A percentile compares a stretch with the other conserved stretches of the same genome.
Conservation (phyloP, 2,329 filamentous ascomycete genomes). For the Ascochyta pisi region DNA sequence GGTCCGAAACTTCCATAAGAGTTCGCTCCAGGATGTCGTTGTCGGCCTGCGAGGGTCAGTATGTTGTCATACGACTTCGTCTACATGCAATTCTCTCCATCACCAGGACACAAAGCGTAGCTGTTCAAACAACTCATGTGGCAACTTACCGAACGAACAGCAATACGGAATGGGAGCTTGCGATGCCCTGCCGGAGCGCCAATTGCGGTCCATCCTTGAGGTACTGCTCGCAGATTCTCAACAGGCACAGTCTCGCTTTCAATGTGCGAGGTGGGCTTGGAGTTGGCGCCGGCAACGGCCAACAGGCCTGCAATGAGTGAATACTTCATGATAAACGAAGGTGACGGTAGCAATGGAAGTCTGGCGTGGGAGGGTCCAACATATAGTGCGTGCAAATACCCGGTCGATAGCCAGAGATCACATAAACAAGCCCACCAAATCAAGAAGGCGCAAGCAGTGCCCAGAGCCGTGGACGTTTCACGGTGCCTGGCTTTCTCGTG, state of each 20-base stretch:
- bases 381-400: conserved; percentile 13
- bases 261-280: conserved; percentile 35
- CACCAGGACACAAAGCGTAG: no score
- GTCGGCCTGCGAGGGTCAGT: conserved; percentile 54
- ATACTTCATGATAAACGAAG: conserved; percentile 35
- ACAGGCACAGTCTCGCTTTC: conserved; percentile 35
- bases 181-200: conserved; percentile 39
- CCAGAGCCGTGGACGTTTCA: conserved; percentile 14
- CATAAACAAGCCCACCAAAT: conserved; percentile 28
- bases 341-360: not conserved
- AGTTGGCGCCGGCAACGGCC: conserved; percentile 39
- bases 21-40: conserved; percentile 62
- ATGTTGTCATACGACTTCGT: not conserved
- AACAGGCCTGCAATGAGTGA: conserved; percentile 42
- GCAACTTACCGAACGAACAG: conserved; percentile 46
- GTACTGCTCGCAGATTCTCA: conserved; percentile 42
- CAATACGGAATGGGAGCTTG: conserved; percentile 50
- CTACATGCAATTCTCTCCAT: not conserved
- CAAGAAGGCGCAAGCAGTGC: conserved; percentile 22
- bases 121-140: not conserved
- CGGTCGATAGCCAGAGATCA: conserved; percentile 6
- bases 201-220: conserved; percentile 47
- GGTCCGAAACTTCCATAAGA: conserved; percentile 68
- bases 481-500: conserved; percentile 6
- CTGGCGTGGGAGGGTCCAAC: not conserved